Evolutionary conservation across 2,329 filamentous ascomycete species (phyloP).

Genomic region (Beauveria caledonica): DNA sequence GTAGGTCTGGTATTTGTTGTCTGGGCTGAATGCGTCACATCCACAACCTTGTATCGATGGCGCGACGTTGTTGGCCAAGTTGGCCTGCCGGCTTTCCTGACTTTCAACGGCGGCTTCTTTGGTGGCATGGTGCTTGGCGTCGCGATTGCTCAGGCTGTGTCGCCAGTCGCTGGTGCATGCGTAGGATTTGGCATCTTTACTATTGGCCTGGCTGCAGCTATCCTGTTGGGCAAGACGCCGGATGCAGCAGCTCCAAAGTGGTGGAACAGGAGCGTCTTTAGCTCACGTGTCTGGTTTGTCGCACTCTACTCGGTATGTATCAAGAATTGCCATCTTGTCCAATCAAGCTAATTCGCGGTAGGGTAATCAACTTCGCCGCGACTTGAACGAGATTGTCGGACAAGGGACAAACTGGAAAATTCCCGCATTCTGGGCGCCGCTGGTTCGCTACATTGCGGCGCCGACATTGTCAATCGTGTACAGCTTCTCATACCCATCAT

Average conservation of each 20-base stretch:
- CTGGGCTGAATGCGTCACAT: slow-evolving; percentile 41
- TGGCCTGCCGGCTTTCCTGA: slow-evolving; percentile 32
- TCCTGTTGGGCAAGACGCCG: slow-evolving; percentile 35
- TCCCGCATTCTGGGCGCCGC: slow-evolving; percentile 39
- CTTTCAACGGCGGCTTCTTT: slow-evolving; percentile 45
- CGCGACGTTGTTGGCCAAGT: slow-evolving; percentile 36
- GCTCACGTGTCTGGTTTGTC: slow-evolving; percentile 42
- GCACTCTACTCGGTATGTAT: slow-evolving; percentile 45
- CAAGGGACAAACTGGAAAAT: slow-evolving; percentile 48
- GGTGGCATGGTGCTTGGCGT: slow-evolving; percentile 45
- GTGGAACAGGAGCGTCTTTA: slow-evolving; percentile 30
- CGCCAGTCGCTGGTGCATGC: slow-evolving; percentile 37
- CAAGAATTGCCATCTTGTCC: not conserved
- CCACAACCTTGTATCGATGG: slow-evolving; percentile 47
- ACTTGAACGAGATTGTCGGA: slow-evolving; percentile 46
- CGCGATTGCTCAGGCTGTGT: slow-evolving; percentile 37
- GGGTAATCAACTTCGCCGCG: slow-evolving; percentile 47
- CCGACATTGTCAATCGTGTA: slow-evolving; percentile 44
- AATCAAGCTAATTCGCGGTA: slow-evolving; percentile 17
- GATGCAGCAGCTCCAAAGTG: slow-evolving; percentile 31
- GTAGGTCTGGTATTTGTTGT: slow-evolving; percentile 46
- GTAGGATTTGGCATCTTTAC: slow-evolving; percentile 46
- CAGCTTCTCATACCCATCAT: slow-evolving; percentile 43
- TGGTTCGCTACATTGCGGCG: slow-evolving; percentile 41
- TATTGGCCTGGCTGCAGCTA: slow-evolving; percentile 29